A percentile compares a stretch with the other conserved stretches of the same genome.
These are phyloP conservation scores for Aspergillus unguis DNA, from an alignment of 2,329 filamentous ascomycete genomes.

Conservation along the genomic window DNA sequence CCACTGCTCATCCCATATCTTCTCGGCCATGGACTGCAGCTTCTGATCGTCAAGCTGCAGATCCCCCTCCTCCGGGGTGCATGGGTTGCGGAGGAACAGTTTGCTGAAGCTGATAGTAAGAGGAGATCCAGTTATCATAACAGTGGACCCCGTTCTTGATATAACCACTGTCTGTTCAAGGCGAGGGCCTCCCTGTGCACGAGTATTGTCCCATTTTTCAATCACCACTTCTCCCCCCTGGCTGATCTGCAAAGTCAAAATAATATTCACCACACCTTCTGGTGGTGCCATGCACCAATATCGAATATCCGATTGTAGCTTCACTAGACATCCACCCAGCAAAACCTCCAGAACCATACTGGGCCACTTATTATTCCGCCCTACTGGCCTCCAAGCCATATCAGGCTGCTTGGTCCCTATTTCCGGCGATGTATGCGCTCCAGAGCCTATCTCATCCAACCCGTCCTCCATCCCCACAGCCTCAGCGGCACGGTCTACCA, in stretches of 20 bases:
- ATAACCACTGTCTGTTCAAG: neutral
- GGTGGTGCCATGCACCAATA: neutral
- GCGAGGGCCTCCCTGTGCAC: neutral
- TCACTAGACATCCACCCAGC: neutral
- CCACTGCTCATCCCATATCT: neutral
- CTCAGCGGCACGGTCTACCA: neutral
- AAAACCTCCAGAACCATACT: neutral
- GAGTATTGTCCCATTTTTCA: neutral
- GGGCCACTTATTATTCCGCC: neutral
- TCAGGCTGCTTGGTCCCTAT: neutral
- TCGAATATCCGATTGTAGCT: neutral
- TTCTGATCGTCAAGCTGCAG: neutral
- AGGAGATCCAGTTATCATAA: neutral
- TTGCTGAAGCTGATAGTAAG: neutral
- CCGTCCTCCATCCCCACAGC: neutral
- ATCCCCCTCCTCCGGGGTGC: neutral
- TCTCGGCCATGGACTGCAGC: neutral
- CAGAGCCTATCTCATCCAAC: neutral
- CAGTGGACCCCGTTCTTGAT: neutral
- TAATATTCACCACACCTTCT: neutral
- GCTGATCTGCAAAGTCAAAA: neutral
- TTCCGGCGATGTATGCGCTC: neutral
- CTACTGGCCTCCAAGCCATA: neutral
- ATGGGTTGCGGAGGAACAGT: neutral
- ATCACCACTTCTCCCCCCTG: neutral